Evolutionary conservation across 257 asterid genomes (phyloP).

Genomic region (Henckelia pumila): DNA sequence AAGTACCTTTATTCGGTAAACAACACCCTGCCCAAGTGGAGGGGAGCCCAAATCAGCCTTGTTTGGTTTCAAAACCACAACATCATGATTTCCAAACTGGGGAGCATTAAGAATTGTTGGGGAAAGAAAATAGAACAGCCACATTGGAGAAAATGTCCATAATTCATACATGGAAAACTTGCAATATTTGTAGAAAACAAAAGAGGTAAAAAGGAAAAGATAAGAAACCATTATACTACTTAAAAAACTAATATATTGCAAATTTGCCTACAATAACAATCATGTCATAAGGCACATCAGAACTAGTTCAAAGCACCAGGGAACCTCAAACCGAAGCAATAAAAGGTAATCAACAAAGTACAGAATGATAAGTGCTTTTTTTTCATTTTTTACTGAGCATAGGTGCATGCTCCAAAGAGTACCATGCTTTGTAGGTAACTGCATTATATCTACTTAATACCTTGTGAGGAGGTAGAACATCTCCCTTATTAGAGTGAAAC

Average conservation of each 20-base stretch:
- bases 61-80: conserved; percentile 80
- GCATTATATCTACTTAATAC: conserved; percentile 32
- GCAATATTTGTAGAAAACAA: not conserved
- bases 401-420: conserved; percentile 3
- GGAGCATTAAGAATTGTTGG: conserved; percentile 20
- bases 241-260: not conserved
- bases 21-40: conserved; percentile 94
- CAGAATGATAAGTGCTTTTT: not conserved
- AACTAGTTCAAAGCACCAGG: conserved; percentile 11
- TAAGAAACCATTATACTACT: conserved; percentile 9
- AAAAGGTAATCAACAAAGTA: not conserved
- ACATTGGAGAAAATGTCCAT: conserved; percentile 12
- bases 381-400: not conserved
- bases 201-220: conserved; percentile 4
- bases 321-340: conserved; percentile 1
- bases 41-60: conserved; percentile 88
- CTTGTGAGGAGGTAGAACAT: conserved; percentile 94
- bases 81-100: conserved; percentile 95
- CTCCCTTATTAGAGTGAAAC: conserved; percentile 91
- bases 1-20: conserved; percentile 83
- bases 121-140: conserved; percentile 10
- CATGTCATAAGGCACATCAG: conserved; percentile 1
- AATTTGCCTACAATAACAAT: not conserved
- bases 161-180: conserved; percentile 4
- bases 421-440: conserved; percentile 12